Evolutionary conservation across 129 eudicot species (phyloP), one percentile per base, ranked within the genome.

Genomic region (Rutidosis leptorrhynchoides): DNA sequence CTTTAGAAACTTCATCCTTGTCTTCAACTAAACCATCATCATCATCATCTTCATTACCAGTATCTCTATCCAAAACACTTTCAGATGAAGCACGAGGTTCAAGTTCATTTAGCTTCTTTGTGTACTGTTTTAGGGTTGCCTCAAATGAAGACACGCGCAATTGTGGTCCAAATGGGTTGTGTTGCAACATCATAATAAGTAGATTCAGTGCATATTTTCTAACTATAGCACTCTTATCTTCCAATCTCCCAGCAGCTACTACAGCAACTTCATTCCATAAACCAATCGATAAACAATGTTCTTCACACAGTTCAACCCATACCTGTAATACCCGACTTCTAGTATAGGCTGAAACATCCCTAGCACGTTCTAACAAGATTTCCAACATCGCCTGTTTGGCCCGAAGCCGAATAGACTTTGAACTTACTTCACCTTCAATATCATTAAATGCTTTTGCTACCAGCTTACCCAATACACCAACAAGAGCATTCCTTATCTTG

Each of bases 301-400:
- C 95, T 82, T 93, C 98, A 45, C 98, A 88, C 69, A 93, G 67
- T 55, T 93, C 98, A 65, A 83, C 85, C 98, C 96, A 93, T 35
- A 93, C 96, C 71, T 93, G 98, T 70, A 93, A 81, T 37, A 82
- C 96, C 58, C 89, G 86, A 66, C 96, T 88, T 81, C 98, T 86
- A 4, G 98, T 93, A 59, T 93, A 93, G 22, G 98, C 98, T 53
- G 98, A 88, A 70, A 89, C 92, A 74, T 93, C 98, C 48, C 98
- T 83, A 32, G 95, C 91, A 67, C 98, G 85, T 72, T 93, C 98
- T 60, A 93, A 81, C 80, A 93, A 78, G 22, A 93, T 93, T 79
- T 93, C 98, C 79, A 93, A 46, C 98, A 93, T 93, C 9, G 98
- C 98, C 73, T 93, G 98, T 74, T 93, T 93, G 53, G 98, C 86